Conservation (phyloP, 768 basidiomycete species). For the Termitomyces sp. region DNA sequence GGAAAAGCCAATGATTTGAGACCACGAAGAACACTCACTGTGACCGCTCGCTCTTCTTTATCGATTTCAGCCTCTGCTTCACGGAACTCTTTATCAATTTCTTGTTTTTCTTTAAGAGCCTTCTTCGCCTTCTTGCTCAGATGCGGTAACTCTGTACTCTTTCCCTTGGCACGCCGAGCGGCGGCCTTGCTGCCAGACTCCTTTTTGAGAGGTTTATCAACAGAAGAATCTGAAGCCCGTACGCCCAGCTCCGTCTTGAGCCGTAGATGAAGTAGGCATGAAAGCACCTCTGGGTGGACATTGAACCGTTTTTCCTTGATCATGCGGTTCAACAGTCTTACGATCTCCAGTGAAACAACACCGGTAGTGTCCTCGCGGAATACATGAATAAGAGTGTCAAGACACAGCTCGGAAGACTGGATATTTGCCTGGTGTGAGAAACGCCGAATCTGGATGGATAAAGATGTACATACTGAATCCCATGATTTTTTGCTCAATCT, state of each 20-base stretch:
- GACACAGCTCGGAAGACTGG: slow-evolving; percentile 82
- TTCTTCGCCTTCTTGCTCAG: slow-evolving; percentile 92
- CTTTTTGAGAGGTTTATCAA: slow-evolving; percentile 45
- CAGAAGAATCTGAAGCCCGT: slow-evolving; percentile 66
- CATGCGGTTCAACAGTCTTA: slow-evolving; percentile 91
- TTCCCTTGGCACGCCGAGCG: slow-evolving; percentile 45
- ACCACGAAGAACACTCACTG: slow-evolving; percentile 43
- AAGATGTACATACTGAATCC: slow-evolving; percentile 62
- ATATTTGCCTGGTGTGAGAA: slow-evolving; percentile 4
- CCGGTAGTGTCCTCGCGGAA: slow-evolving; percentile 83
- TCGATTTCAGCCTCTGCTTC: slow-evolving; percentile 95
- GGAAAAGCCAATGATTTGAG: background rate
- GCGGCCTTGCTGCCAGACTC: slow-evolving; percentile 39
- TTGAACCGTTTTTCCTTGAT: slow-evolving; percentile 89
- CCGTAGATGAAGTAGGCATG: slow-evolving; percentile 79
- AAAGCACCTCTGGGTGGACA: slow-evolving; percentile 84
- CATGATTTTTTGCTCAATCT: slow-evolving; percentile 81
- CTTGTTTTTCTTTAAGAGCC: slow-evolving; percentile 79
- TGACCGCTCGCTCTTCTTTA: slow-evolving; percentile 79
- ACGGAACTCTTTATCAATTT: slow-evolving; percentile 85
- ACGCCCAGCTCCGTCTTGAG: slow-evolving; percentile 82
- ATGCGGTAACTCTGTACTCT: slow-evolving; percentile 60
- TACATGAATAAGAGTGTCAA: slow-evolving; percentile 73
- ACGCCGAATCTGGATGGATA: slow-evolving; percentile 3
- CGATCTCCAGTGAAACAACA: slow-evolving; percentile 75